phyloP scores from a whole-genome alignment of 2,329 filamentous ascomycete genomes.

The Hymenoscyphus repandus region DNA sequence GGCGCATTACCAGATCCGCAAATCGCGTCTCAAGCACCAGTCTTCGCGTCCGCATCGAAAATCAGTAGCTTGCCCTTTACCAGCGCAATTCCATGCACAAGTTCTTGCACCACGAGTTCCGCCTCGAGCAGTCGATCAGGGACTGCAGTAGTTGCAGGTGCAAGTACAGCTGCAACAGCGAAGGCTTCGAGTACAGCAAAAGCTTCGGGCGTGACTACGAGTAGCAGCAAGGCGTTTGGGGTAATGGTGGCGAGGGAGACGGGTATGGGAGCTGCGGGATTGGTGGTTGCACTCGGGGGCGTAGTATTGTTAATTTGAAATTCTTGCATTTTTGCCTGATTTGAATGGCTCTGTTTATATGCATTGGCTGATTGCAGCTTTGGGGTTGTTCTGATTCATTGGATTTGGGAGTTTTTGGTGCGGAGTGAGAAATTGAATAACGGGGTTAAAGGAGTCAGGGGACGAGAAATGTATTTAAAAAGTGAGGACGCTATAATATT shows the following conservation, averaged over 20 bases:
- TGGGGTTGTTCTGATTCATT: no score
- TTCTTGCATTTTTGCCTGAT: background rate
- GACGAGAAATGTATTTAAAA: no score
- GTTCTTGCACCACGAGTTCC: constrained; percentile 29
- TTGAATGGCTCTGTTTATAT: no score
- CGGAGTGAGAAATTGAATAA: no score
- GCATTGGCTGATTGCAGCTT: no score
- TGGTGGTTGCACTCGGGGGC: constrained; percentile 16
- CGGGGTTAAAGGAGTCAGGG: no score
- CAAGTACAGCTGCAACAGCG: background rate
- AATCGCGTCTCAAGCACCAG: constrained; percentile 32
- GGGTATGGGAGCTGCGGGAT: constrained; percentile 14
- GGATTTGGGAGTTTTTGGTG: no score
- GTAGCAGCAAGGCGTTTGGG: constrained; percentile 11
- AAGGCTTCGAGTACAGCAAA: constrained; percentile 20
- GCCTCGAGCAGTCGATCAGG: background rate
- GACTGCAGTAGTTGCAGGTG: background rate
- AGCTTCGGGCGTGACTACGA: constrained; percentile 11
- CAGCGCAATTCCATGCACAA: constrained; percentile 38
- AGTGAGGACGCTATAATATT: no score
- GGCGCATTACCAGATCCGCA: constrained; percentile 35
- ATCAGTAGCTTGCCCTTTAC: constrained; percentile 34
- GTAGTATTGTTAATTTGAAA: constrained; percentile 16
- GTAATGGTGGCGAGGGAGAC: constrained; percentile 16
- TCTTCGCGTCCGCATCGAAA: constrained; percentile 27